Evolutionary conservation across 352 stramenopile species (phyloP).

Genomic region (Achlya hypogyna): DNA sequence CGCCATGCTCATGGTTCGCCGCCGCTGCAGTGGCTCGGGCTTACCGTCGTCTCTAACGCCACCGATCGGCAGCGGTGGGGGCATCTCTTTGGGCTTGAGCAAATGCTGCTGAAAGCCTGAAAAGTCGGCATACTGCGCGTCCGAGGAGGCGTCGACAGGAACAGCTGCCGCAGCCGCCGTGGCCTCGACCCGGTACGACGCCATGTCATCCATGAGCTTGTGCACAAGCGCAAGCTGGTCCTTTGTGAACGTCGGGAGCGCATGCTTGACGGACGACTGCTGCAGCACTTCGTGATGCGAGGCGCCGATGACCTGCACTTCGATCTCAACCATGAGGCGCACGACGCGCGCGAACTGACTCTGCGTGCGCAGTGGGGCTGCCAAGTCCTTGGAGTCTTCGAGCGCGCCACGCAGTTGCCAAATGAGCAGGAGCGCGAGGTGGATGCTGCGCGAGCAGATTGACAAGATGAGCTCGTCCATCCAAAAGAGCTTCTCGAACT

Average conservation of each 20-base stretch:
- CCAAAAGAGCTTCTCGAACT: constrained; percentile 87
- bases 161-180: constrained; percentile 16
- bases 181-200: constrained; percentile 35
- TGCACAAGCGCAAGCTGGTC: constrained; percentile 79
- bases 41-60: constrained; percentile 8
- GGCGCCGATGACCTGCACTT: constrained; percentile 70
- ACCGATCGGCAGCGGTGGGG: constrained; percentile 23
- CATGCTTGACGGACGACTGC: constrained; percentile 42
- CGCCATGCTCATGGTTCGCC: constrained; percentile 47
- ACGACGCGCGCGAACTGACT: constrained; percentile 80
- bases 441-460: constrained; percentile 79
- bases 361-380: constrained; percentile 73
- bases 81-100: constrained; percentile 56
- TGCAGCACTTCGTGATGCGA: constrained; percentile 57
- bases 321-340: constrained; percentile 77
- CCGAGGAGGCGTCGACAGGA: background rate
- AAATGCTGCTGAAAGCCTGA: constrained; percentile 82
- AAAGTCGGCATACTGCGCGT: constrained; percentile 58
- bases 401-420: constrained; percentile 83
- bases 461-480: constrained; percentile 83
- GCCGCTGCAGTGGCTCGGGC: constrained; percentile 33
- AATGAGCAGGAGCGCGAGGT: constrained; percentile 69
- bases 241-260: constrained; percentile 72
- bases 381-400: constrained; percentile 71
- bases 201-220: constrained; percentile 69